These are phyloP conservation scores for Coniochaeta pulveracea DNA, from an alignment of 2,329 filamentous ascomycete genomes.

Conservation along the genomic window DNA sequence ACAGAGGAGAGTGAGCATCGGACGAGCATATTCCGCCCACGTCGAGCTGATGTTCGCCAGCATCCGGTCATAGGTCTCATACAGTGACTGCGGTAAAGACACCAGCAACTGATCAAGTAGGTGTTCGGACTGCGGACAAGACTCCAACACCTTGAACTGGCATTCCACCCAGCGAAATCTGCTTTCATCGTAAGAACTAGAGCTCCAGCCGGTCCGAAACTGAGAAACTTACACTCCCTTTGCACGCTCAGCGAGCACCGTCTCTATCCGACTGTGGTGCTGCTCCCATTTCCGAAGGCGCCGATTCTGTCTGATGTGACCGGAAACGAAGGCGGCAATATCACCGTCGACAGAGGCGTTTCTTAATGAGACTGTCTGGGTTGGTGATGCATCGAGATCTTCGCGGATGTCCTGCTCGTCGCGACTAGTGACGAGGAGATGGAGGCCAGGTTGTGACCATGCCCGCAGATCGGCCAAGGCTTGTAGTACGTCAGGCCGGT, in stretches of 20 bases:
- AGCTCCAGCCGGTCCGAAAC: constrained; percentile 8
- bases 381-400: constrained; percentile 5
- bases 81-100: constrained; percentile 18
- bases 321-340: constrained; percentile 16
- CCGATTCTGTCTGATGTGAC: constrained; percentile 12
- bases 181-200: constrained; percentile 8
- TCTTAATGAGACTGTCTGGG: constrained; percentile 12
- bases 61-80: constrained; percentile 23
- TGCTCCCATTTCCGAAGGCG: constrained; percentile 14
- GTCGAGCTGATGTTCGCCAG: constrained; percentile 10
- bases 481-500: constrained; percentile 15
- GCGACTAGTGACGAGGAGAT: constrained; percentile 22
- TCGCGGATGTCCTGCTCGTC: constrained; percentile 19
- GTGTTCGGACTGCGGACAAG: constrained; percentile 9
- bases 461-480: constrained; percentile 13
- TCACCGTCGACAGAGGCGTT: constrained; percentile 13
- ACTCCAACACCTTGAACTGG: constrained; percentile 17
- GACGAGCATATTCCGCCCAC: constrained; percentile 6
- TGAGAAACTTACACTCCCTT: constrained; percentile 20
- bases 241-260: constrained; percentile 13
- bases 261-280: constrained; percentile 15
- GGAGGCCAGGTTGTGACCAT: constrained; percentile 13
- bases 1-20: constrained; percentile 7
- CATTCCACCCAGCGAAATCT: constrained; percentile 25
- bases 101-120: constrained; percentile 17